Conservation (phyloP, 1,139 yeast species). For the Yamadazyma kanchanaburiensis region DNA sequence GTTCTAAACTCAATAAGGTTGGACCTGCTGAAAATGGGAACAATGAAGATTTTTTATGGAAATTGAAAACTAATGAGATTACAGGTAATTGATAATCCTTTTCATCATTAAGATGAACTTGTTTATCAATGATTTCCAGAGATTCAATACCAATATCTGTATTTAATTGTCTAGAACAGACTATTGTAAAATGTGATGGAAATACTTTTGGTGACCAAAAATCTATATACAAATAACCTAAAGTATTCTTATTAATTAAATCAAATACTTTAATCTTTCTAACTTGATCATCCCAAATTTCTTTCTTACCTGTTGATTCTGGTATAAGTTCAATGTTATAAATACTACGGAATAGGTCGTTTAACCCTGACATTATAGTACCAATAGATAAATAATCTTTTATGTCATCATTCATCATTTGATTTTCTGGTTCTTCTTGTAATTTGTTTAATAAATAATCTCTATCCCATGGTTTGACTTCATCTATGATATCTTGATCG, state of each 20-base stretch:
- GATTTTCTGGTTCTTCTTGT: slow-evolving; percentile 8
- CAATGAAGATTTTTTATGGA: slow-evolving; percentile 35
- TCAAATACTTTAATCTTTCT: slow-evolving; percentile 69
- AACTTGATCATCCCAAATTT: slow-evolving; percentile 85
- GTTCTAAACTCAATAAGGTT: slow-evolving; percentile 61
- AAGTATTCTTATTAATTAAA: slow-evolving; percentile 17
- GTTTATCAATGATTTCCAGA: slow-evolving; percentile 26
- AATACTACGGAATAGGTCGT: slow-evolving; percentile 61
- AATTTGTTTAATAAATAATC: slow-evolving; percentile 51
- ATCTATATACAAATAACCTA: slow-evolving; percentile 43
- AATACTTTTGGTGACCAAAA: slow-evolving; percentile 46
- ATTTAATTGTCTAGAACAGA: slow-evolving; percentile 69
- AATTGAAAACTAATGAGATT: slow-evolving; percentile 85
- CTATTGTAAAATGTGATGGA: slow-evolving; percentile 97
- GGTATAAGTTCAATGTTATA: slow-evolving; percentile 79
- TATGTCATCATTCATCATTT: slow-evolving; percentile 20
- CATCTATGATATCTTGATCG: slow-evolving; percentile 39
- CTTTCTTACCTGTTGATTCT: slow-evolving; percentile 62
- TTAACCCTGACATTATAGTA: slow-evolving; percentile 79
- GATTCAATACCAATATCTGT: slow-evolving; percentile 26
- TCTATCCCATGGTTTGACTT: slow-evolving; percentile 87
- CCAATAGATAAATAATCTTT: slow-evolving; percentile 78
- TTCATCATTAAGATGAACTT: slow-evolving; percentile 51
- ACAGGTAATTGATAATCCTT: slow-evolving; percentile 78
- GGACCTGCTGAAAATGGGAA: slow-evolving; percentile 17